Conservation (phyloP, 192 early-diverging fungal genomes). For the Podila epicladia region DNA sequence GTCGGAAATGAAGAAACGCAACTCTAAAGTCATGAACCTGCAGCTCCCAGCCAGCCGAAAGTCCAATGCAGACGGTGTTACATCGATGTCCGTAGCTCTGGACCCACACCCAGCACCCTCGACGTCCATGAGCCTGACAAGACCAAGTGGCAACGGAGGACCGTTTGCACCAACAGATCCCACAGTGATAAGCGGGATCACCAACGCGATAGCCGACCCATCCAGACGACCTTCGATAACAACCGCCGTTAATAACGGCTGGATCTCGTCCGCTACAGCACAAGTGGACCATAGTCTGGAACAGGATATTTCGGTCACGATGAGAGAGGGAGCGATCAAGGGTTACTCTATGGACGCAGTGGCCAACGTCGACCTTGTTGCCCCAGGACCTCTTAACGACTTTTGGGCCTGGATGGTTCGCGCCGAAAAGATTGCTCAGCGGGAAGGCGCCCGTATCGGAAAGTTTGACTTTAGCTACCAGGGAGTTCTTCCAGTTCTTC, state of each 20-base stretch:
- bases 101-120: conserved; percentile 6
- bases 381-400: conserved; percentile 58
- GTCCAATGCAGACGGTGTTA: not conserved
- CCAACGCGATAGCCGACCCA: conserved; percentile 5
- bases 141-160: not conserved
- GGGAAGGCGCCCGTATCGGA: conserved; percentile 53
- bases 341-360: conserved; percentile 86
- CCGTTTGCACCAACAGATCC: conserved; percentile 12
- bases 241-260: conserved; percentile 32
- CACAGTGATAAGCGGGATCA: conserved; percentile 12
- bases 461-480: conserved; percentile 65
- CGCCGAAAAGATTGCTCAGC: conserved; percentile 52
- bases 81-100: not conserved
- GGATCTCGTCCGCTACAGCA: conserved; percentile 4
- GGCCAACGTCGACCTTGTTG: conserved; percentile 57
- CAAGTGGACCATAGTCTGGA: conserved; percentile 32
- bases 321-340: conserved; percentile 76
- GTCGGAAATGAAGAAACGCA: conserved; percentile 46
- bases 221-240: conserved; percentile 10
- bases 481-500: conserved; percentile 57
- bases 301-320: conserved; percentile 82
- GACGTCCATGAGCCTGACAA: conserved; percentile 11
- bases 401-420: conserved; percentile 65
- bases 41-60: conserved; percentile 44
- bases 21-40: conserved; percentile 38